Base-by-base conservation (phyloP, 805 yeast species). In the Zygosaccharomyces kombuchaensis region DNA sequence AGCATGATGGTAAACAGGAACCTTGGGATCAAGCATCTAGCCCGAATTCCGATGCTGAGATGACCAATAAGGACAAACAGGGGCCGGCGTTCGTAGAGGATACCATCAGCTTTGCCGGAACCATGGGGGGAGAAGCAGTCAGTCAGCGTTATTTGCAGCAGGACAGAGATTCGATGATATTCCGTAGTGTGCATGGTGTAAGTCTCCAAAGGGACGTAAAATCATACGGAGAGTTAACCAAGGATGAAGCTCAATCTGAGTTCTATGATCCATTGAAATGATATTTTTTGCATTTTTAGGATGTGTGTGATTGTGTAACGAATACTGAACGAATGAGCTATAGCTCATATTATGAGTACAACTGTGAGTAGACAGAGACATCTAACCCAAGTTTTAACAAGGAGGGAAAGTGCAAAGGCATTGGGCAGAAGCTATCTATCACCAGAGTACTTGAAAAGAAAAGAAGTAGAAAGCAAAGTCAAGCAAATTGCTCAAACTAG, bases 381-480 rank as follows among this genome's bases (percentile, higher is more conserved):
- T 19, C 21, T 19, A 19, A 19, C 21, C 21, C 21, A 19, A 19
- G 21, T 4, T 19, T 19, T 19, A 19, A 19, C 21, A 19, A 19
- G 5, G 3, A 19, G 5, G 5, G 5, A 19, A 4, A 19, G 5
- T 26, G 27, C 21, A 2, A 3, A n/a, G 35, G 12, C 22, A 59
- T 60, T 63, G 44, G 47, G 48, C 55, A 51, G 37, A 43, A 56
- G 29, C 46, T 63, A 32, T 46, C n/a, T n/a, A n/a, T n/a, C n/a
- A n/a, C n/a, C 30, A 40, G 47, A 30, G 57, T 60, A 16, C 35
- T 51, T 34, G 52, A 55, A 50, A 48, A 55, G 39, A 45, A 46
- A 41, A 50, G 45, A 32, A 44, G 48, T 13, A 49, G 14, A 16
- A n/a, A n/a, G n/a, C n/a, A n/a, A n/a, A n/a, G 31, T 22, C 40